Percentiles rank a stretch among this genome's conserved stretches.
These are phyloP conservation scores for Bretziella fagacearum DNA, from an alignment of 2,329 filamentous ascomycete species.

Conservation along the genomic window DNA sequence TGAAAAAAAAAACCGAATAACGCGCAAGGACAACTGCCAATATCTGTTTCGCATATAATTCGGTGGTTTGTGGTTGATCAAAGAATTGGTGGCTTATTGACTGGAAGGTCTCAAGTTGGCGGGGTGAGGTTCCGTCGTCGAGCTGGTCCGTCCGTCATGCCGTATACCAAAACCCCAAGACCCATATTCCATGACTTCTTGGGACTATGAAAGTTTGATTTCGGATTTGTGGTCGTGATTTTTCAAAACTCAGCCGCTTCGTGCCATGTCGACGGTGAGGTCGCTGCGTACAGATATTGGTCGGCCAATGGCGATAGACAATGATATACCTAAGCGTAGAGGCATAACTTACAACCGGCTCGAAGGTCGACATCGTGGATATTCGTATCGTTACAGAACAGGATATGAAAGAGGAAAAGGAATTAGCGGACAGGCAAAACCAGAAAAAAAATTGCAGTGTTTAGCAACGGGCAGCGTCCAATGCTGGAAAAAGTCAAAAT, in stretches of 20 bases:
- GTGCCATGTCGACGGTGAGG: not conserved
- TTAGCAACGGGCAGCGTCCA: slow-evolving; percentile 9
- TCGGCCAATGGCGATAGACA: not conserved
- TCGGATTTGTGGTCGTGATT: not conserved
- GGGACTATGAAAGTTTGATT: no score
- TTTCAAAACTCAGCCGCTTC: not conserved
- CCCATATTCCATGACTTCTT: no score
- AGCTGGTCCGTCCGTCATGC: no score
- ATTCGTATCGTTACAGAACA: slow-evolving; percentile 23
- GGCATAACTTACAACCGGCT: slow-evolving; percentile 47
- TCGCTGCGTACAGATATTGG: slow-evolving; percentile 7
- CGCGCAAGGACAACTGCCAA: no score
- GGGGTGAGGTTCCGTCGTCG: no score
- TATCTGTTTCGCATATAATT: no score
- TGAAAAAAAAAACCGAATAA: no score
- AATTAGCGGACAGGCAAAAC: slow-evolving; percentile 18
- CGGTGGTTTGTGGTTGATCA: no score
- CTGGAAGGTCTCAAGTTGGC: no score
- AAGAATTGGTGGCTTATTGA: no score
- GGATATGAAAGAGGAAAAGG: slow-evolving; percentile 19
- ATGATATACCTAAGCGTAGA: slow-evolving; percentile 2
- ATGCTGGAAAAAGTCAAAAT: slow-evolving; percentile 13
- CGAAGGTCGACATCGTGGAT: slow-evolving; percentile 50
- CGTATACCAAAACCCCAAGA: no score
- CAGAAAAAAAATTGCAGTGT: slow-evolving; percentile 13